Conservation (phyloP, 192 early-diverging fungal species). For the Rhizophlyctis rosea region DNA sequence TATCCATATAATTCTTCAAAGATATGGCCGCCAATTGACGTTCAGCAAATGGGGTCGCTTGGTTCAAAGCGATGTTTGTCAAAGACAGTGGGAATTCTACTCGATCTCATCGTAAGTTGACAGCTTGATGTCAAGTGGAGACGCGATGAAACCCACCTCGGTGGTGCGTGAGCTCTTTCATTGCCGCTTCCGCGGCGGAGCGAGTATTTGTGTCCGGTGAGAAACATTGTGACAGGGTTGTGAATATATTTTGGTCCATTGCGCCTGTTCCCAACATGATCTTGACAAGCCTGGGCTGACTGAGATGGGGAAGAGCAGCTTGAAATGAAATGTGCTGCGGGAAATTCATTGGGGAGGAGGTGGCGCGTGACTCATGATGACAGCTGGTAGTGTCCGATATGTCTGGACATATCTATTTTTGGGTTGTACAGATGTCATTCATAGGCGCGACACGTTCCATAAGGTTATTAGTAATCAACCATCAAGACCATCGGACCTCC, state of each 20-base stretch:
- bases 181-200: conserved; percentile 59
- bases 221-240: conserved; percentile 66
- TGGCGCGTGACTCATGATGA: no score
- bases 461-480: no score
- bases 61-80: conserved; percentile 58
- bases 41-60: not conserved
- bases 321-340: no score
- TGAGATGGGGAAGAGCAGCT: no score
- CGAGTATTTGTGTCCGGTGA: conserved; percentile 64
- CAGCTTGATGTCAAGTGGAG: not conserved
- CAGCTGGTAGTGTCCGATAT: no score
- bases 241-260: conserved; percentile 75
- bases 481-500: no score
- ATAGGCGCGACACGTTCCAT: no score
- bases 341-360: no score
- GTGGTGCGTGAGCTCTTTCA: conserved; percentile 63
- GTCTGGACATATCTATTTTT: no score
- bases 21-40: conserved; percentile 60
- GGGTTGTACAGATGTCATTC: no score
- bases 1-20: conserved; percentile 69
- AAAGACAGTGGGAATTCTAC: conserved; percentile 68
- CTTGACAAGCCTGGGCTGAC: no score
- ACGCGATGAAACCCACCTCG: conserved; percentile 48
- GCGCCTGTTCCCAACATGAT: conserved; percentile 11
- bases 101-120: not conserved